phyloP scores from a whole-genome alignment of 2,329 filamentous ascomycete species.

The Aureobasidium sp. region DNA sequence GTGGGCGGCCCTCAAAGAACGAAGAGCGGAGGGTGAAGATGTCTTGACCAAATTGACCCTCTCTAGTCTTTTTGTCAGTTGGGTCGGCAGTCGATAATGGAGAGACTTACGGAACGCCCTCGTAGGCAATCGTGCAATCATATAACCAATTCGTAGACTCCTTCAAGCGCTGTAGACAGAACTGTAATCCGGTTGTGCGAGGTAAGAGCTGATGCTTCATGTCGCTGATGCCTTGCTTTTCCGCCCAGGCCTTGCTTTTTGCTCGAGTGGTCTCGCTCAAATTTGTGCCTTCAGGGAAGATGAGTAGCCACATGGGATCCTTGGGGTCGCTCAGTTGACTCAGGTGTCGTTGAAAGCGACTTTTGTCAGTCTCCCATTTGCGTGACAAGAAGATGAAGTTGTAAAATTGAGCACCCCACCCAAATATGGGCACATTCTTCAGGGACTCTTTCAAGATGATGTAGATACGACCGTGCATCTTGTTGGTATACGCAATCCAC shows the following conservation, averaged over 20 bases:
- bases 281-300: conserved; percentile 84
- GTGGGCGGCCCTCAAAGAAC: conserved; percentile 76
- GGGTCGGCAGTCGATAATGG: conserved; percentile 14
- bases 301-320: conserved; percentile 79
- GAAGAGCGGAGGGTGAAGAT: conserved; percentile 76
- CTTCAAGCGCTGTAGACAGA: conserved; percentile 66
- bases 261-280: conserved; percentile 61
- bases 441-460: conserved; percentile 87
- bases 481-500: conserved; percentile 73
- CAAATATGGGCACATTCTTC: conserved; percentile 70
- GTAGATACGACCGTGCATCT: conserved; percentile 76
- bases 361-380: conserved; percentile 72
- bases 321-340: conserved; percentile 59
- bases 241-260: conserved; percentile 67
- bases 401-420: conserved; percentile 73
- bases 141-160: conserved; percentile 71
- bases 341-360: conserved; percentile 63
- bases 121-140: conserved; percentile 87
- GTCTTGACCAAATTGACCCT: conserved; percentile 67
- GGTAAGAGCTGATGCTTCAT: conserved; percentile 64
- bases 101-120: conserved; percentile 76
- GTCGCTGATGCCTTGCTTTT: conserved; percentile 63
- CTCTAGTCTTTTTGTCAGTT: conserved; percentile 23
- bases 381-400: conserved; percentile 83
- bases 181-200: conserved; percentile 69